Base-by-base conservation (phyloP, 306 rosid species). In the Vigna angularis region DNA sequence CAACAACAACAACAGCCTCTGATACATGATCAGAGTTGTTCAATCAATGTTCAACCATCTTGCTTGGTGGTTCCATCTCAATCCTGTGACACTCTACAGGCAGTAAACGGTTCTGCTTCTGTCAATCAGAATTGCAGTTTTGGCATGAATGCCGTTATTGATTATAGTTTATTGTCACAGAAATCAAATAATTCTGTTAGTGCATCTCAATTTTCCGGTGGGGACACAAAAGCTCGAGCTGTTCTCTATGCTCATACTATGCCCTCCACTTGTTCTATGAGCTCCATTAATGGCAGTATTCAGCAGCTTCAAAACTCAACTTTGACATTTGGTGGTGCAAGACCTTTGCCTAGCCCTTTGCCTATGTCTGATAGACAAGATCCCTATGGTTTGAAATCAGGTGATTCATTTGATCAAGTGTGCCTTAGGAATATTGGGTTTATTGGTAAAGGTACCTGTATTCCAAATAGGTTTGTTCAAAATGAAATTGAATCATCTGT, bases 381-480 rank as follows among this genome's bases (percentile, higher is more conserved):
- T 79, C 68, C 79, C 52, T 61, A 72, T 64, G 83, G 65, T 52
- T 40, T 44, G 15, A 53, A 65, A 17, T 44, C 48, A 1, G 62
- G 15, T 13, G 74, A 64, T 79, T 63, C 74, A 52, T 42, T 72
- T 30, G 61, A 79, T 64, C 68, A 79, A 61, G 56, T 15, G 7
- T 65, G 78, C 65, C 78, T 72, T 52, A 66, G 83, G 81, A 86
- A 70, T 86, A 75, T 78, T 36, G 92, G 92, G 69, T 85, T 81
- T 86, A 83, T 86, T 69, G 88, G 88, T 28, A 81, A 88, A 69
- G 86, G 78, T 36, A 79, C 81, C 42, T 51, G 71, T 50, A 70
- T 87, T 70, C 90, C 96, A 63, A 87, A 83, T 71, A 86, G 80
- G 53, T 87, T 85, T 81, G 84, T 85, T 11, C 82, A 82, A 62